Evolutionary conservation across 2,329 filamentous ascomycete species (phyloP), one percentile per base, ranked within the genome.

Genomic region (Fusarium hostae): DNA sequence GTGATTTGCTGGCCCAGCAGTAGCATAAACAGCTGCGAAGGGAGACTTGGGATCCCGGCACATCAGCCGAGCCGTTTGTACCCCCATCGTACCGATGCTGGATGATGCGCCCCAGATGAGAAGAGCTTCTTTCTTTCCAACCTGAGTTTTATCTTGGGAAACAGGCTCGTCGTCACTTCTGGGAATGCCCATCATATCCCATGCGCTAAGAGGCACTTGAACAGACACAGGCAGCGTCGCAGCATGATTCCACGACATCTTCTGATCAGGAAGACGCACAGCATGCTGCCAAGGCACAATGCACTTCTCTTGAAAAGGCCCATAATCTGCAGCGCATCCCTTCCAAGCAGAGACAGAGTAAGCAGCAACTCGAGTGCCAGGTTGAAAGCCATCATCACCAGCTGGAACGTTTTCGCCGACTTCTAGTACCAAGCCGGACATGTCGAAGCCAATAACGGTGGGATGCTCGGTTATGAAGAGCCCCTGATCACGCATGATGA

Each of bases 81-180:
- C 82, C 1, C 81, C 81, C 81, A 85, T 83, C 0, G 79, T 82
- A 3, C 83, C 84, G 3, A 85, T 80, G 47, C 84, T 85, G 1
- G 82, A 84, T 13, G 82, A 83, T 7, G 80, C 83, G 2, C 84
- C 83, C 84, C 83, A 85, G 35, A 85, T 77, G 1, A 85, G 55
- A 5, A 85, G 75, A 4, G 71, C 80, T 57, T 82, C 78, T 61
- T 28, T 77, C 63, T 79, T 79, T 16, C 26, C 26, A 9, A 9
- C 47, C 1, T 24, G 60, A 9, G 43, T 56, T 22, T 34, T 22
- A 10, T 16, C 41, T 10, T n/a, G 18, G 26, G 34, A 7, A 66
- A 66, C 5, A 60, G 44, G 12, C 9, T 56, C 12, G 50, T 76
- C 66, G 50, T 65, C 71, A 1, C 73, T 8, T 7, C 77, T 76